These are phyloP conservation scores for Medicago truncatula DNA, from an alignment of 306 rosid genomes.

Conservation along the genomic window MtrunA17r5.0-ANR NC_053049.1:44443001-44443500, in stretches of 20 bases:
- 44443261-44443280: too few species aligned
- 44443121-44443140: background rate
- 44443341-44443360: too few species aligned
- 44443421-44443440: background rate
- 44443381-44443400: too few species aligned
- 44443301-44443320: too few species aligned
- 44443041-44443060: constrained; percentile 56
- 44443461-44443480: background rate
- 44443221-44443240: too few species aligned
- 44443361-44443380: too few species aligned
- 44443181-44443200: too few species aligned
- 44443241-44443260: too few species aligned
- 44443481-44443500: too few species aligned
- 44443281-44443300: too few species aligned
- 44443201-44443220: background rate
- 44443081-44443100: constrained; percentile 46
- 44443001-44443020: constrained; percentile 46
- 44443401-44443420: too few species aligned
- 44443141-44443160: background rate
- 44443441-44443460: background rate
- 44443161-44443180: background rate
- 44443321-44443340: too few species aligned
- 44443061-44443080: constrained; percentile 52
- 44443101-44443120: background rate
- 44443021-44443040: constrained; percentile 53